Evolutionary conservation across 2,329 filamentous ascomycete species (phyloP), one percentile per base, ranked within the genome.

Genomic region (Aspergillus pseudotamarii): DNA sequence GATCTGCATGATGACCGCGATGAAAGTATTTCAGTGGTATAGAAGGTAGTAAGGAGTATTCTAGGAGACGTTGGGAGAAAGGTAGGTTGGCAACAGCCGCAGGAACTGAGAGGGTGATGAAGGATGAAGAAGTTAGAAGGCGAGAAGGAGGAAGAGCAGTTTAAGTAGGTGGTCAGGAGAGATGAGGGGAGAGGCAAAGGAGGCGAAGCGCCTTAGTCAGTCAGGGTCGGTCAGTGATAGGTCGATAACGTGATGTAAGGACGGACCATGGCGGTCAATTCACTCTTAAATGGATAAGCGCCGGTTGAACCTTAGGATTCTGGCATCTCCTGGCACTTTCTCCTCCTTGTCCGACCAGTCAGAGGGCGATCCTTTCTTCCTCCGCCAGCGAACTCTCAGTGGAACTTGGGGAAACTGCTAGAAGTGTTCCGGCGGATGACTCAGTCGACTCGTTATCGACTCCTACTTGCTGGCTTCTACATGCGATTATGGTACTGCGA

Each of bases 1-100:
- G 86, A 97, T 97, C 87, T 97, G 94, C 94, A 97, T 96, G 81
- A 71, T 89, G 81, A 70, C 78, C 76, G 69, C 43, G 65, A 61
- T 62, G 57, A 64, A 63, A 66, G 30, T 36, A 6, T 14, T 26
- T 45, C 4, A 66, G 67, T 68, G 68, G 60, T 71, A 69, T 72
- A 66, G 63, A 71, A 67, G 48, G 58, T 36, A 23, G 23, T 38
- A n/a, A 28, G n/a, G 11, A 21, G 30, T 45, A 30, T 26, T 23
- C 4, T 57, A 19, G 53, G 59, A 57, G 16, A 32, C 28, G 51
- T 26, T 21, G 43, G 21, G n/a, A 32, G 23, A 36, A 36, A 54
- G 19, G 41, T 53, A 45, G 38, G 54, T 30, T 32, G 53, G 36
- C 9, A 32, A 26, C 23, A 34, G n/a, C 16, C 32, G 10, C 23